Percentiles rank a stretch among this genome's conserved stretches.
Evolutionary conservation across 163 green algal genomes (phyloP).

Genomic region (Scenedesmus sp.): DNA sequence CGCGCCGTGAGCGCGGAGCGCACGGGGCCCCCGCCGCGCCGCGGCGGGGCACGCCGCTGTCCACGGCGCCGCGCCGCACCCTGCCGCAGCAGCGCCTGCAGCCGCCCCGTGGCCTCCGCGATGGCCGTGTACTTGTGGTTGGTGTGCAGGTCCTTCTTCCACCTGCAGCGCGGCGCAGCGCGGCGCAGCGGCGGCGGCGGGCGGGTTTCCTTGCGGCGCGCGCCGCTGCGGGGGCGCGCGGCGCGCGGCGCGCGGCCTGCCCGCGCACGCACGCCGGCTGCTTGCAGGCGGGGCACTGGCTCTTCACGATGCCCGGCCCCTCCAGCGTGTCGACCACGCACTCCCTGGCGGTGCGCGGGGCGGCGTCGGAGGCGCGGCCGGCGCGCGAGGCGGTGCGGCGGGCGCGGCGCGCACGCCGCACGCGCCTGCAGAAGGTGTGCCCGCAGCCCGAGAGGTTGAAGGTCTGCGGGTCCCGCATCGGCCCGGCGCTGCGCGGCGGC

Average conservation of each 20-base stretch:
- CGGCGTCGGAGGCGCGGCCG: no score
- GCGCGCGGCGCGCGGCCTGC: no score
- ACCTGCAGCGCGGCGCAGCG: no score
- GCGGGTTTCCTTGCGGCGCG: no score
- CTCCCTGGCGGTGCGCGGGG: conserved; percentile 47
- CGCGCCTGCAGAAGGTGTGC: conserved; percentile 69
- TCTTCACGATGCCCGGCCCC: conserved; percentile 66
- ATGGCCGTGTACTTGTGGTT: conserved; percentile 53
- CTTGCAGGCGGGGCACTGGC: conserved; percentile 63
- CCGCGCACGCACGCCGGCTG: no score
- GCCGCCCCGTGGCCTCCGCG: background rate
- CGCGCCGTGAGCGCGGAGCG: no score
- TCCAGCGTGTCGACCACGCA: conserved; percentile 68
- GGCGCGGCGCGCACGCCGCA: background rate
- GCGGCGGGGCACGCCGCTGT: no score
- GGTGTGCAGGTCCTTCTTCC: conserved; percentile 66
- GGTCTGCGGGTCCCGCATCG: conserved; percentile 51
- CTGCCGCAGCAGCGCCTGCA: background rate
- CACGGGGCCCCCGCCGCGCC: no score
- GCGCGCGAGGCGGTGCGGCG: no score
- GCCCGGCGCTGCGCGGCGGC: conserved; percentile 47
- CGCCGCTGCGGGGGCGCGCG: no score
- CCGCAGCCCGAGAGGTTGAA: conserved; percentile 57
- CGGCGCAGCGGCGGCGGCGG: no score
- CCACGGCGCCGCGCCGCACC: background rate